Evolutionary conservation across 169 alveolate species (phyloP).

Genomic region (Plasmodium billcollinsi): DNA sequence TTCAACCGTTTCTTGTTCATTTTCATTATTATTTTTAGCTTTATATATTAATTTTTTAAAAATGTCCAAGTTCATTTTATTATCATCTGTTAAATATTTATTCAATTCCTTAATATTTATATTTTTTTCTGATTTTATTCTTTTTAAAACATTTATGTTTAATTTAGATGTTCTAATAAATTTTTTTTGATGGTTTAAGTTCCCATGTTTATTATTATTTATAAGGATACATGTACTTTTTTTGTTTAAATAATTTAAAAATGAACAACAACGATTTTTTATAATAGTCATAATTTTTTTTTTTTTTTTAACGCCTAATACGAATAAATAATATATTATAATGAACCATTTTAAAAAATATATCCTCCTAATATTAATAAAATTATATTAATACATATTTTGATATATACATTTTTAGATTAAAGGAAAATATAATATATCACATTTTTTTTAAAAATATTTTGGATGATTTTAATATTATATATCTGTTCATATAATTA

Average conservation of each 20-base stretch:
- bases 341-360: no score
- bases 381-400: no score
- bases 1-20: slow-evolving; percentile 18
- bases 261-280: background rate
- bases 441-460: no score
- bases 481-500: no score
- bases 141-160: background rate
- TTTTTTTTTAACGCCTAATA: background rate
- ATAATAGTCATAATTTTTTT: slow-evolving; percentile 2
- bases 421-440: no score
- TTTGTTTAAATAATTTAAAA: background rate
- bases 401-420: no score
- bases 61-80: slow-evolving; percentile 24
- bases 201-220: background rate
- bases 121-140: background rate
- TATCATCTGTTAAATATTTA: slow-evolving; percentile 1
- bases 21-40: slow-evolving; percentile 5
- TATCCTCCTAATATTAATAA: no score
- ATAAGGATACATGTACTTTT: background rate
- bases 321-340: no score
- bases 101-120: slow-evolving; percentile 7
- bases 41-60: slow-evolving; percentile 32
- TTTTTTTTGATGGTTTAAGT: background rate
- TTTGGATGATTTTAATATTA: no score
- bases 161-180: background rate